phyloP scores from a whole-genome alignment of 371 early-diverging fungal genomes.

The Mortierella sp. region DNA sequence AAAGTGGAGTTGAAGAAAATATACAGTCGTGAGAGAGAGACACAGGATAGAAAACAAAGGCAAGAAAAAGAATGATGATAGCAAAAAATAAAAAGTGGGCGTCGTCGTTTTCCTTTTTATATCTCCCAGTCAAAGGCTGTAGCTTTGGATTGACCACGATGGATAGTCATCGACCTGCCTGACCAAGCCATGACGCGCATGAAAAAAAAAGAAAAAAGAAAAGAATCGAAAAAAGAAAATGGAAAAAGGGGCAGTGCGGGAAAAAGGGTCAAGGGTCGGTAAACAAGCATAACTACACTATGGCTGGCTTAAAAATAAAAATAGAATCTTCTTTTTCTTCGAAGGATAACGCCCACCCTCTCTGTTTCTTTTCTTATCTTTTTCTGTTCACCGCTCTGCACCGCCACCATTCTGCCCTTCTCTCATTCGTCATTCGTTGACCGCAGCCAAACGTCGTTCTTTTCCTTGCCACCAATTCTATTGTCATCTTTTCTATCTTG shows the following conservation, averaged over 20 bases:
- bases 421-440: neutral
- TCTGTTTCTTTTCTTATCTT: neutral
- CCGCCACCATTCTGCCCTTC: neutral
- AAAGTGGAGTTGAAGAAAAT: neutral
- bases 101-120: neutral
- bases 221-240: neutral
- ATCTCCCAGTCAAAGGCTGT: neutral
- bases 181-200: slow-evolving; percentile 1
- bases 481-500: neutral
- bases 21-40: neutral
- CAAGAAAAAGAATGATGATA: neutral
- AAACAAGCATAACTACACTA: neutral
- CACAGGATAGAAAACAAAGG: neutral
- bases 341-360: neutral
- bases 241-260: neutral
- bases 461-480: too few species aligned
- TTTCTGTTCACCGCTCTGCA: too few species aligned
- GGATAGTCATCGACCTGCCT: neutral
- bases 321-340: neutral
- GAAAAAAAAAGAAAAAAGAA: neutral
- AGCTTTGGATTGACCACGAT: too few species aligned
- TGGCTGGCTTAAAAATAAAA: neutral
- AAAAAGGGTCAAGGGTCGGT: neutral
- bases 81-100: neutral
- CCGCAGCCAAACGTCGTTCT: too few species aligned